These are phyloP conservation scores for Ochetophila trinervis DNA, from an alignment of 306 rosid species.

Conservation along the genomic window DNA sequence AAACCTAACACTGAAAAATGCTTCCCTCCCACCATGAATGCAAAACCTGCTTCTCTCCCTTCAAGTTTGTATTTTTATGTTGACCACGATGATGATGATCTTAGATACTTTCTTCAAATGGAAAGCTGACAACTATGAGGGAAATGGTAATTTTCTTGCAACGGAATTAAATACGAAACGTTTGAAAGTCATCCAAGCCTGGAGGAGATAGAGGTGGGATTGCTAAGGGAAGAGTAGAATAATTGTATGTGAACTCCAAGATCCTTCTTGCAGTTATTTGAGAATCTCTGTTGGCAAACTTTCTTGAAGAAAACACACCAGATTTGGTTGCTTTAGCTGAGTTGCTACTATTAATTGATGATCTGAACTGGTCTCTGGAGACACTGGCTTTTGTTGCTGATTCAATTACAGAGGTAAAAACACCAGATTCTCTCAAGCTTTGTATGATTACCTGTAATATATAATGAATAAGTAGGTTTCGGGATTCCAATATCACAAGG, in stretches of 20 bases:
- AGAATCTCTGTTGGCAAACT: slow-evolving; percentile 47
- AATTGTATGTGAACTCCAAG: slow-evolving; percentile 46
- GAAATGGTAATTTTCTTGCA: slow-evolving; percentile 25
- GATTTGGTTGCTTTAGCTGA: slow-evolving; percentile 50
- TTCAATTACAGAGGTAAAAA: slow-evolving; percentile 53
- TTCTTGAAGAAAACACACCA: slow-evolving; percentile 49
- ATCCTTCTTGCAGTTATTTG: slow-evolving; percentile 66
- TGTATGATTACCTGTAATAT: slow-evolving; percentile 66
- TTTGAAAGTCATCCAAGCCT: slow-evolving; percentile 31
- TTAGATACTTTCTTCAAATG: slow-evolving; percentile 28
- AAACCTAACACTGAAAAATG: slow-evolving; percentile 25
- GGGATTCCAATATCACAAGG: slow-evolving; percentile 1
- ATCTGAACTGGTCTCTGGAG: slow-evolving; percentile 63
- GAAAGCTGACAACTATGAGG: slow-evolving; percentile 18
- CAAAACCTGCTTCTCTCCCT: slow-evolving; percentile 38
- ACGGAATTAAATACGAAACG: slow-evolving; percentile 14
- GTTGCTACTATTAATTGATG: slow-evolving; percentile 68
- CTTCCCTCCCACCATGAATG: slow-evolving; percentile 22
- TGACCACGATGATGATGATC: slow-evolving; percentile 12
- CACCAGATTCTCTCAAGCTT: slow-evolving; percentile 78
- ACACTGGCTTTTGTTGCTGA: slow-evolving; percentile 53
- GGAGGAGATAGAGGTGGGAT: slow-evolving; percentile 88
- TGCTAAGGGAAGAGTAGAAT: slow-evolving; percentile 46
- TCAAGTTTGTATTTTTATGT: slow-evolving; percentile 18
- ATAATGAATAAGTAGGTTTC: slow-evolving; percentile 3